phyloP scores from a whole-genome alignment of 192 early-diverging fungal genomes.

The Mortierella antarctica region DNA sequence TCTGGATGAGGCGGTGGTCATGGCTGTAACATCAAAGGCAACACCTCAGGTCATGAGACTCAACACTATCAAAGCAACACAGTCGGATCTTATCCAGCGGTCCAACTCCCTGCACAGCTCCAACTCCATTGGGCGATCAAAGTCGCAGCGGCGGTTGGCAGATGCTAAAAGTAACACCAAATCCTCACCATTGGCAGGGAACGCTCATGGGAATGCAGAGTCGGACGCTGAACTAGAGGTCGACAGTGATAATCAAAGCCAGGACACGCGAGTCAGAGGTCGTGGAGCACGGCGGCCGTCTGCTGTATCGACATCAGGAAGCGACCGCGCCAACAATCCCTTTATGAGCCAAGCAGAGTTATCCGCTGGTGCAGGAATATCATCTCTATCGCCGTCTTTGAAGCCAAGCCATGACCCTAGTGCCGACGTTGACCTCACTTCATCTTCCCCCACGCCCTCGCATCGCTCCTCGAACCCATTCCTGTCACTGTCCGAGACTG shows the following conservation, averaged over 20 bases:
- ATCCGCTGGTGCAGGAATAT: not conserved
- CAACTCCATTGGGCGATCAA: constrained; percentile 46
- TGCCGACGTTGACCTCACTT: not conserved
- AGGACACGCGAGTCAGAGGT: not conserved
- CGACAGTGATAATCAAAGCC: constrained; percentile 3
- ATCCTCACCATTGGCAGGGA: constrained; percentile 15
- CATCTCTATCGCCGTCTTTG: not conserved
- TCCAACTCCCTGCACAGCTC: constrained; percentile 49
- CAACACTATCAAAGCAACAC: constrained; percentile 29
- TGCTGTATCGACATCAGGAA: not conserved
- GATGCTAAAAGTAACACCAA: constrained; percentile 3
- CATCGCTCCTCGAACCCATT: constrained; percentile 40
- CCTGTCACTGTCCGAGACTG: constrained; percentile 19
- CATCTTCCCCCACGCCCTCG: not conserved
- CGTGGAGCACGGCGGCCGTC: not conserved
- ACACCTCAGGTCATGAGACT: constrained; percentile 52
- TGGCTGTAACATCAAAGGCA: constrained; percentile 45
- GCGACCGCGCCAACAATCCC: constrained; percentile 11
- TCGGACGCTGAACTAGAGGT: not conserved
- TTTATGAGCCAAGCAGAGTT: constrained; percentile 32
- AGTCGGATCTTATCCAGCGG: constrained; percentile 43
- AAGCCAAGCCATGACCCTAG: not conserved
- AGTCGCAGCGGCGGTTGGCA: constrained; percentile 26
- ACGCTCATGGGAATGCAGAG: not conserved
- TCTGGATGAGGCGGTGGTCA: constrained; percentile 49